Percentiles rank a stretch among this genome's conserved stretches.
Conservation (phyloP, 2,329 filamentous ascomycete species). For the Monilinia fructigena region DNA sequence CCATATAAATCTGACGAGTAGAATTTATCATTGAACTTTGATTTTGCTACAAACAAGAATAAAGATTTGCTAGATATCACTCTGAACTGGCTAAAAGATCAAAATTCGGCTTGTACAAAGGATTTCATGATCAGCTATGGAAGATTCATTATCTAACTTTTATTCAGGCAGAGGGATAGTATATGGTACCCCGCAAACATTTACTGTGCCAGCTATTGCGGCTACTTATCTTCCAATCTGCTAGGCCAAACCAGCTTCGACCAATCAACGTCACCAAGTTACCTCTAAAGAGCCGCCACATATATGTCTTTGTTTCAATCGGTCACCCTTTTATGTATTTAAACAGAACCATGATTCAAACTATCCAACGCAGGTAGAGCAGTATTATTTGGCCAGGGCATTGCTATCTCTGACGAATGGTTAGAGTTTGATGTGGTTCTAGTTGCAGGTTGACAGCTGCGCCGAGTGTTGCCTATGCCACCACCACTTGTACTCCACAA, state of each 20-base stretch:
- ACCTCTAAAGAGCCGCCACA: conserved; percentile 5
- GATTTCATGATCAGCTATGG: too few species aligned
- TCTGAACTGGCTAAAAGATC: too few species aligned
- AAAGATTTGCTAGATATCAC: too few species aligned
- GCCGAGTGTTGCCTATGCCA: conserved; percentile 18
- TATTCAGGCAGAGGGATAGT: too few species aligned
- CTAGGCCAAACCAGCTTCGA: background rate
- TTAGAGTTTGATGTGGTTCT: background rate
- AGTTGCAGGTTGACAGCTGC: conserved; percentile 20
- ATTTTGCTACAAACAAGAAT: too few species aligned
- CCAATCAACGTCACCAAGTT: background rate
- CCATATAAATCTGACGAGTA: too few species aligned
- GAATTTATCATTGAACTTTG: too few species aligned
- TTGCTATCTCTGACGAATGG: conserved; percentile 21
- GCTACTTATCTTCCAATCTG: background rate
- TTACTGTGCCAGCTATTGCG: background rate
- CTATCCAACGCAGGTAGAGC: background rate
- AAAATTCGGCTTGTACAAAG: too few species aligned
- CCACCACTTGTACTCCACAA: conserved; percentile 10
- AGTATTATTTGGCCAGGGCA: background rate
- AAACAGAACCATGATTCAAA: conserved; percentile 18
- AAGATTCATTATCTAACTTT: too few species aligned
- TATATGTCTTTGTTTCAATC: background rate
- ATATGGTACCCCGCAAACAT: conserved; percentile 5
- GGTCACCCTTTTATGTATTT: background rate